These are phyloP conservation scores for Tinospora cordifolia DNA, from an alignment of 164 flowering plant species.

Conservation along the genomic window DNA sequence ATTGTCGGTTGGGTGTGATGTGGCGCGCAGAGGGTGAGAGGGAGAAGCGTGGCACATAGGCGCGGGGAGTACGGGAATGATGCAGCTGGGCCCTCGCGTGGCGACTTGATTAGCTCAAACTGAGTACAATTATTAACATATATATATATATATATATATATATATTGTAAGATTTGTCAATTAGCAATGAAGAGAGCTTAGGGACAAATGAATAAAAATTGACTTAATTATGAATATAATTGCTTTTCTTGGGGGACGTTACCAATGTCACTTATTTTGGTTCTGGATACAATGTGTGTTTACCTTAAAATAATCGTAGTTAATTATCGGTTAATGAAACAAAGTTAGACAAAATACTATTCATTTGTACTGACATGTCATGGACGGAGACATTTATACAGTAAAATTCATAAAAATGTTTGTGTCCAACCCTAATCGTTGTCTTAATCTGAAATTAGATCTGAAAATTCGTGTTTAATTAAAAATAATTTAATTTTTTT, in stretches of 20 bases:
- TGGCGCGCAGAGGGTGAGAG: not conserved
- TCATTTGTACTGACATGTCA: not conserved
- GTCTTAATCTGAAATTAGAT: not conserved
- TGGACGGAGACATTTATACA: not conserved
- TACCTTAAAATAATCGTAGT: not conserved
- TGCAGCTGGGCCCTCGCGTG: not conserved
- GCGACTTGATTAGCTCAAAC: not conserved
- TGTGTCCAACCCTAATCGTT: not conserved
- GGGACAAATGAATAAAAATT: not conserved
- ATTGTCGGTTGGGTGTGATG: not conserved
- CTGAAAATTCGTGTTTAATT: not conserved
- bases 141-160: too few relatives aligned
- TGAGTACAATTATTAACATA: not conserved
- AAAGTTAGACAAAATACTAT: not conserved
- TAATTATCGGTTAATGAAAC: not conserved
- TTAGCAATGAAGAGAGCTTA: not conserved
- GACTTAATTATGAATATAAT: not conserved
- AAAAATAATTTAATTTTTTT: too few relatives aligned
- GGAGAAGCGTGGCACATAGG: not conserved
- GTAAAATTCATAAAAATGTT: not conserved
- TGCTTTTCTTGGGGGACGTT: not conserved
- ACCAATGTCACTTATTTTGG: not conserved
- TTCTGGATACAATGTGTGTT: not conserved
- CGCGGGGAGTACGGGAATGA: constrained; percentile 1
- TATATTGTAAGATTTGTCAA: not conserved